Conservation (phyloP, 2,329 filamentous ascomycete species). For the Aspergillus amoenus region DNA sequence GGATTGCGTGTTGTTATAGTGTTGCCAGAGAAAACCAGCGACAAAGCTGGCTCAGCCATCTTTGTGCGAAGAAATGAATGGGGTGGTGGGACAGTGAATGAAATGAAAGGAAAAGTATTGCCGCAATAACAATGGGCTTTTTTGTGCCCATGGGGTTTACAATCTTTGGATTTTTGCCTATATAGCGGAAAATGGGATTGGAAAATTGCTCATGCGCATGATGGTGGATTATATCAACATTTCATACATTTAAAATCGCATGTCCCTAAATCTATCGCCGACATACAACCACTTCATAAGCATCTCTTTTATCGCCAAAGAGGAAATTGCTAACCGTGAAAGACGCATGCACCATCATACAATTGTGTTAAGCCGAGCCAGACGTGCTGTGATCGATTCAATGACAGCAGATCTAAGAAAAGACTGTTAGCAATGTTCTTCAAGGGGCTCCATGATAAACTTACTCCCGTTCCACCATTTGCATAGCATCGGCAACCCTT, state of each 20-base stretch:
- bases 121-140: no score
- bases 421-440: neutral
- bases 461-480: conserved; percentile 51
- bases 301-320: neutral
- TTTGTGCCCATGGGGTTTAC: no score
- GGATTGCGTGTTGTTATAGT: no score
- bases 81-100: no score
- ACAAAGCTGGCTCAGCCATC: no score
- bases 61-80: no score
- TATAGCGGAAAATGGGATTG: no score
- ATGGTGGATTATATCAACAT: neutral
- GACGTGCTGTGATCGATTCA: conserved; percentile 42
- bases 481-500: conserved; percentile 49
- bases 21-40: no score
- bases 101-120: no score
- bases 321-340: neutral
- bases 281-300: neutral
- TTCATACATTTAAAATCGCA: neutral
- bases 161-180: no score
- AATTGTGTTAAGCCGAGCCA: conserved; percentile 40
- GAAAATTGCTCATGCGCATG: no score
- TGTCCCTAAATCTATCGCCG: neutral
- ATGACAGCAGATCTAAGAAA: conserved; percentile 41
- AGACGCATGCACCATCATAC: conserved; percentile 19
- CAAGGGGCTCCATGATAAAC: conserved; percentile 15